These are phyloP conservation scores for Eleusine coracana DNA, from an alignment of 176 grass and related monocot genomes.

Conservation along the genomic window DNA sequence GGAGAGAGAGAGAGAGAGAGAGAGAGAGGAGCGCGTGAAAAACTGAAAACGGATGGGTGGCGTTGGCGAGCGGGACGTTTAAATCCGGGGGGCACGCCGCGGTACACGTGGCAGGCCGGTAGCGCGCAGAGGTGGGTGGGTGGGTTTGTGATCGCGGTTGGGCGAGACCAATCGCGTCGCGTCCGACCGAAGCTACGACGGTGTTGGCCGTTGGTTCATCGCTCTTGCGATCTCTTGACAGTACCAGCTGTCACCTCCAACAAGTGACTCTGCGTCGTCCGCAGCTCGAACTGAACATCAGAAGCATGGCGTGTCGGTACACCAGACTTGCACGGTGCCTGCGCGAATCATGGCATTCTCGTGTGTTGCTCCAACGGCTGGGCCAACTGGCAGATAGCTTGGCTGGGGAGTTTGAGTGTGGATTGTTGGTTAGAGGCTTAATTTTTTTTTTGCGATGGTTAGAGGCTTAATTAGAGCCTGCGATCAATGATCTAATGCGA, in stretches of 20 bases:
- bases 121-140: not conserved
- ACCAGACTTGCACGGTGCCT: conserved; percentile 28
- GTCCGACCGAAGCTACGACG: conserved; percentile 27
- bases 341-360: conserved; percentile 6
- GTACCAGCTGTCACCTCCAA: not conserved
- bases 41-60: conserved; percentile 4
- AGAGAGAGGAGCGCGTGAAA: conserved; percentile 27
- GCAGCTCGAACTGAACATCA: conserved; percentile 1
- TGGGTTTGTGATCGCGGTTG: not conserved
- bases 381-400: not conserved
- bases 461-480: no score
- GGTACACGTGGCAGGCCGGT: conserved; percentile 26
- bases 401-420: no score
- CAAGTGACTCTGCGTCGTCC: not conserved
- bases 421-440: no score
- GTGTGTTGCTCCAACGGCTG: not conserved
- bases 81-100: conserved; percentile 6
- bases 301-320: not conserved
- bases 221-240: not conserved
- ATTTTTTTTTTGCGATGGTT: no score
- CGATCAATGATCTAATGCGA: no score
- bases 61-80: conserved; percentile 50
- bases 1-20: not conserved
- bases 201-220: not conserved
- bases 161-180: not conserved